Conservation (phyloP, 805 yeast genomes). For the Saccharomyces eubayanus region DNA sequence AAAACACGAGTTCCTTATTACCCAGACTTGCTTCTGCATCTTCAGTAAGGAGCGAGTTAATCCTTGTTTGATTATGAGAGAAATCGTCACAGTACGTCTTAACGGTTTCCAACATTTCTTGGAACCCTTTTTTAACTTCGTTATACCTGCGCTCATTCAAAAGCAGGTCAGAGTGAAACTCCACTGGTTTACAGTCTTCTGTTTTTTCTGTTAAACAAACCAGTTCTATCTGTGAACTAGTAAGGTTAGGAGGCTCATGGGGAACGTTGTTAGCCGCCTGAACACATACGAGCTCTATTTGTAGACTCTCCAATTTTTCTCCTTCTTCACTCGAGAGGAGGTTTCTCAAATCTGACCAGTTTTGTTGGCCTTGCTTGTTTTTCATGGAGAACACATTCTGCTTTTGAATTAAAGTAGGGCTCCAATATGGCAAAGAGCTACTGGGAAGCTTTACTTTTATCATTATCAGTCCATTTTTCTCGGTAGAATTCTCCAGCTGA, state of each 20-base stretch:
- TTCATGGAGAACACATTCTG: slow-evolving; percentile 22
- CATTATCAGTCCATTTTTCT: slow-evolving; percentile 19
- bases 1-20: slow-evolving; percentile 1
- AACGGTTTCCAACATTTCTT: slow-evolving; percentile 1
- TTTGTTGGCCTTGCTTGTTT: slow-evolving; percentile 20
- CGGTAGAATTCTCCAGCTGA: background rate
- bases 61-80: background rate
- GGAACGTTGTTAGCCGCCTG: slow-evolving; percentile 14
- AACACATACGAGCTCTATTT: slow-evolving; percentile 17
- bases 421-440: slow-evolving; percentile 27
- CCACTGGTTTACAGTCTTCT: slow-evolving; percentile 29
- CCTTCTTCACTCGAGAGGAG: slow-evolving; percentile 19
- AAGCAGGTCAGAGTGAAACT: slow-evolving; percentile 7
- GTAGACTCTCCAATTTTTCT: slow-evolving; percentile 14
- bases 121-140: slow-evolving; percentile 14
- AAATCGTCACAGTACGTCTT: background rate
- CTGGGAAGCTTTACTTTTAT: slow-evolving; percentile 21
- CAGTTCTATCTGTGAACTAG: slow-evolving; percentile 15
- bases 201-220: slow-evolving; percentile 25
- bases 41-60: background rate
- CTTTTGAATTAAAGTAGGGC: slow-evolving; percentile 25
- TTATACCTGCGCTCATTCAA: slow-evolving; percentile 8
- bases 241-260: slow-evolving; percentile 16
- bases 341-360: slow-evolving; percentile 17
- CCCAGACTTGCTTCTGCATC: background rate